phyloP scores from a whole-genome alignment of 345 rosid species.

The Eutrema yunnanense region DNA sequence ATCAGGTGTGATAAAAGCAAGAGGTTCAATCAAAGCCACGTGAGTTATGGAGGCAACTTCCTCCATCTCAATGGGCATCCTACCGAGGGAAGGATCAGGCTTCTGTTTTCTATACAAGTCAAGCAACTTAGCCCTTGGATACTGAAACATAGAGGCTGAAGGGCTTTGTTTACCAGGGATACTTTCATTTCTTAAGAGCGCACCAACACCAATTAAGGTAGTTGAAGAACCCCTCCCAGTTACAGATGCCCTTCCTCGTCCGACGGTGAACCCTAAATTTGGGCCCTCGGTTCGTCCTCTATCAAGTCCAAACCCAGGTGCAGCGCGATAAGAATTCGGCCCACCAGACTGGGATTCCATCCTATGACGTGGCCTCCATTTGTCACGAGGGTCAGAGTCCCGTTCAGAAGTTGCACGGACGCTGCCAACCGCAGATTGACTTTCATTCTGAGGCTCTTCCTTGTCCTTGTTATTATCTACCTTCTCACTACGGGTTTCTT shows the following conservation, averaged over 20 bases:
- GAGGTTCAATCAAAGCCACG: conserved; percentile 36
- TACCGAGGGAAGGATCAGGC: conserved; percentile 20
- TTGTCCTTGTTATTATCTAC: conserved; percentile 55
- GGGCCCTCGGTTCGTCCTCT: conserved; percentile 61
- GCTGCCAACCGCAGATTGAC: conserved; percentile 36
- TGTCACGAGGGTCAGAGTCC: conserved; percentile 79
- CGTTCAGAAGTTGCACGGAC: conserved; percentile 55
- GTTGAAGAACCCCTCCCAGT: conserved; percentile 24
- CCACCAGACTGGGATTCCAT: conserved; percentile 62
- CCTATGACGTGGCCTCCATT: conserved; percentile 95
- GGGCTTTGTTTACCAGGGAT: conserved; percentile 21
- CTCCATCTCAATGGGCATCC: conserved; percentile 51
- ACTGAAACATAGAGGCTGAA: conserved; percentile 33
- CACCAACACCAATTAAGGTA: conserved; percentile 22
- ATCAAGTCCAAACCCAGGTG: conserved; percentile 81
- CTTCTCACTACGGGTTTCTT: conserved; percentile 58
- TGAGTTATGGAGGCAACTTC: conserved; percentile 41
- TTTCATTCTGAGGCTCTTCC: conserved; percentile 59
- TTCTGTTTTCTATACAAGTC: conserved; percentile 26
- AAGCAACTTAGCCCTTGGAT: conserved; percentile 70
- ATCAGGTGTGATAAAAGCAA: conserved; percentile 74
- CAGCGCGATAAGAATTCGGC: conserved; percentile 55
- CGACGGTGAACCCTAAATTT: conserved; percentile 58
- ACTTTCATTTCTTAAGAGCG: conserved; percentile 8
- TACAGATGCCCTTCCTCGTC: conserved; percentile 58